Evolutionary conservation across 768 basidiomycete species (phyloP).

Genomic region (Podaxis sp.): DNA sequence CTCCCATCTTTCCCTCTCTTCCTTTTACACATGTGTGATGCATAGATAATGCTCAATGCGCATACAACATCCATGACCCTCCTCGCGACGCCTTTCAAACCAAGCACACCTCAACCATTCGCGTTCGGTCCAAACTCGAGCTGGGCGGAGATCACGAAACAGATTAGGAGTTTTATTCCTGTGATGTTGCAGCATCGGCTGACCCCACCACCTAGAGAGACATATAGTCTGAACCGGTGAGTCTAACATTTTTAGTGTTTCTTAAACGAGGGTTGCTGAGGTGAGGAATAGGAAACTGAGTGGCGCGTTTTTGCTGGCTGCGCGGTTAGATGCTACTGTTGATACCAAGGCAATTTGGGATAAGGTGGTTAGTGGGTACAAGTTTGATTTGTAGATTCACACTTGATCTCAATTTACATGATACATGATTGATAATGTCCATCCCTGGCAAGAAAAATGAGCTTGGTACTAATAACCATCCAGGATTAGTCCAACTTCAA

Average conservation of each 20-base stretch:
- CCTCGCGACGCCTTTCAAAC: conserved; percentile 83
- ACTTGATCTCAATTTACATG: background rate
- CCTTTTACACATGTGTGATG: background rate
- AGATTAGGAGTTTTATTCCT: conserved; percentile 82
- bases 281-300: conserved; percentile 64
- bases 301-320: conserved; percentile 77
- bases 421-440: no score
- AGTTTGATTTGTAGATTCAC: conserved; percentile 23
- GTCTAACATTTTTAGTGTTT: conserved; percentile 18
- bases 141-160: conserved; percentile 72
- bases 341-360: conserved; percentile 80
- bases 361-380: conserved; percentile 49
- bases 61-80: conserved; percentile 83
- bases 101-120: conserved; percentile 66
- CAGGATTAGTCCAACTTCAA: no score
- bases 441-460: no score
- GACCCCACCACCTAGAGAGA: conserved; percentile 92
- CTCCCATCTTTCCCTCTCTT: background rate
- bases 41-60: conserved; percentile 79
- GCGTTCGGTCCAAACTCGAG: conserved; percentile 66
- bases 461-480: no score
- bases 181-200: conserved; percentile 86
- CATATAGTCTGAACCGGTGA: conserved; percentile 89
- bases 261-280: background rate
- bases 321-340: conserved; percentile 70